These are phyloP conservation scores for Acidiella bohemica DNA, from an alignment of 495 filamentous ascomycete genomes.

Conservation along the genomic window DNA sequence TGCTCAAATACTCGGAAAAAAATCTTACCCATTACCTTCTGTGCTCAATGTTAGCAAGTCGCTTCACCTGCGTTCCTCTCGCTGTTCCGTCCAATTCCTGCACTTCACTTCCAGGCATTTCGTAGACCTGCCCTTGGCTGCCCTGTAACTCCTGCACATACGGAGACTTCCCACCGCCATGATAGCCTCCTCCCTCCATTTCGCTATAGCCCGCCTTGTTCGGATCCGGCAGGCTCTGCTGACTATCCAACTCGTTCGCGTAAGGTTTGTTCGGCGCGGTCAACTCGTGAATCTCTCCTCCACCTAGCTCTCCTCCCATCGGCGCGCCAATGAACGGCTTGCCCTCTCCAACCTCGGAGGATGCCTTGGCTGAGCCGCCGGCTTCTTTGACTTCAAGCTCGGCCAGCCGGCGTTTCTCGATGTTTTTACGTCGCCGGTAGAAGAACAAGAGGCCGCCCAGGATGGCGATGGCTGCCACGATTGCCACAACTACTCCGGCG, in stretches of 20 bases:
- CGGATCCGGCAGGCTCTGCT: slow-evolving; percentile 14
- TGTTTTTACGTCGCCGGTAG: slow-evolving; percentile 9
- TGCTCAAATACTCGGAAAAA: too few relatives aligned
- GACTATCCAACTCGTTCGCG: slow-evolving; percentile 18
- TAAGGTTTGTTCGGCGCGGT: slow-evolving; percentile 12
- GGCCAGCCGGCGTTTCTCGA: slow-evolving; percentile 4
- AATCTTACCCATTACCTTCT: too few relatives aligned
- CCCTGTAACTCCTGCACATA: slow-evolving; percentile 14
- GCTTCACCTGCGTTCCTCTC: too few relatives aligned
- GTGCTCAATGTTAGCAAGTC: too few relatives aligned
- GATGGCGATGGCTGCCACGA: slow-evolving; percentile 29
- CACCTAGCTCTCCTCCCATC: slow-evolving; percentile 11
- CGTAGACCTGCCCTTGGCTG: slow-evolving; percentile 7
- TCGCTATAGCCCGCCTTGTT: slow-evolving; percentile 16
- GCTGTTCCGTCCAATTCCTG: too few relatives aligned
- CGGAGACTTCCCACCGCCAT: slow-evolving; percentile 12
- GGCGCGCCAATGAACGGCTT: slow-evolving; percentile 10
- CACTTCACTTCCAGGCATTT: slow-evolving; percentile 18
- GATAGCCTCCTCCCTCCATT: slow-evolving; percentile 13
- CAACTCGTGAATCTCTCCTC: slow-evolving; percentile 9
- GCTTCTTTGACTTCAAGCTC: slow-evolving; percentile 20
- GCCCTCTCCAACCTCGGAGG: background rate
- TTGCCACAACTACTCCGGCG: slow-evolving; percentile 31
- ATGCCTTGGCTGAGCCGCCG: slow-evolving; percentile 1
- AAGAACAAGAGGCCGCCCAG: slow-evolving; percentile 9